These are phyloP conservation scores for Tillandsia leiboldiana DNA, from an alignment of 176 grass and related monocot genomes.

Conservation along the genomic window DNA sequence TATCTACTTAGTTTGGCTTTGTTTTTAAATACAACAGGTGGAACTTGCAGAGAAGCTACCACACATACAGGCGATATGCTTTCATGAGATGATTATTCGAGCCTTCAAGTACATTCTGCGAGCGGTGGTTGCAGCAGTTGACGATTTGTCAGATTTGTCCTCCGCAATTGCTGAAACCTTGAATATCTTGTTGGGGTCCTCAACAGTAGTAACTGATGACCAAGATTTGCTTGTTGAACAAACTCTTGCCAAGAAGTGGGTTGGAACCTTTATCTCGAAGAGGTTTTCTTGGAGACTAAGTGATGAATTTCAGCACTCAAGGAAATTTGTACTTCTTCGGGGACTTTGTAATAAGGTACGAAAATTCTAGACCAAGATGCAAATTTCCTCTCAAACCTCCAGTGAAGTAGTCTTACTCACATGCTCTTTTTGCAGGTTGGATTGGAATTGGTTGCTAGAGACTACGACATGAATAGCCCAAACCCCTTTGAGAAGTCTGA, in stretches of 20 bases:
- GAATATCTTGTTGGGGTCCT: slow-evolving; percentile 76
- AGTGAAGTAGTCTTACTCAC: neutral
- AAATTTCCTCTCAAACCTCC: neutral
- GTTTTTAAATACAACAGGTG: slow-evolving; percentile 52
- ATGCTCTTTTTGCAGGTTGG: slow-evolving; percentile 63
- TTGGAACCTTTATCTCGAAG: slow-evolving; percentile 72
- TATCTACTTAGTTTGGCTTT: neutral
- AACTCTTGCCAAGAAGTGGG: slow-evolving; percentile 59
- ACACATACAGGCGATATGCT: slow-evolving; percentile 98
- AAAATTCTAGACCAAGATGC: slow-evolving; percentile 6
- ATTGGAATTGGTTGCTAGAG: slow-evolving; percentile 79
- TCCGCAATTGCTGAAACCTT: slow-evolving; percentile 72
- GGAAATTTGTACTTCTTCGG: slow-evolving; percentile 83
- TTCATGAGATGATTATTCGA: slow-evolving; percentile 98
- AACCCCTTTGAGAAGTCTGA: slow-evolving; percentile 92
- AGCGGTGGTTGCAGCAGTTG: slow-evolving; percentile 81
- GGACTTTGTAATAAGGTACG: slow-evolving; percentile 88
- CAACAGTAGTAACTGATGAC: slow-evolving; percentile 39
- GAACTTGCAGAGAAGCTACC: slow-evolving; percentile 82
- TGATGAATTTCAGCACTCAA: slow-evolving; percentile 76
- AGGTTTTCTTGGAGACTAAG: slow-evolving; percentile 73
- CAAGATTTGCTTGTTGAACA: slow-evolving; percentile 32
- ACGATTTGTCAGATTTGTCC: slow-evolving; percentile 56
- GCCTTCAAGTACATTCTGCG: slow-evolving; percentile 82
- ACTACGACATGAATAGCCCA: slow-evolving; percentile 90